phyloP scores from a whole-genome alignment of 768 basidiomycete genomes.

The Sistotremastrum suecicum region DNA sequence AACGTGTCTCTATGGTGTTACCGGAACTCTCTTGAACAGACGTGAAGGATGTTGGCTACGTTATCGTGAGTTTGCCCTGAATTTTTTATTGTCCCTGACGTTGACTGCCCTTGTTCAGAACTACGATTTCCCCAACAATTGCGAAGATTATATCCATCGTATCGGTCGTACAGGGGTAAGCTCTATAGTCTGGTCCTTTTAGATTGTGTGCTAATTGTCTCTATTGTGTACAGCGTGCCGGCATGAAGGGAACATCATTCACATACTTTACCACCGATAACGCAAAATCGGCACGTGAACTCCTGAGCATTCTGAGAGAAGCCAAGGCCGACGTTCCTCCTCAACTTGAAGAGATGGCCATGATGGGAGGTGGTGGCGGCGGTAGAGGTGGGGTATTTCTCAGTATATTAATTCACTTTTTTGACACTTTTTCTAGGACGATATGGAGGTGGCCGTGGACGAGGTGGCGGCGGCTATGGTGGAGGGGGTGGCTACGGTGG shows the following conservation, averaged over 20 bases:
- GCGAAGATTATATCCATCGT: slow-evolving; percentile 97
- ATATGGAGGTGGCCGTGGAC: slow-evolving; percentile 35
- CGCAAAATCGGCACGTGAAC: slow-evolving; percentile 85
- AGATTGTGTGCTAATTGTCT: slow-evolving; percentile 8
- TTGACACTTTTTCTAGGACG: slow-evolving; percentile 31
- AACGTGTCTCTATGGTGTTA: slow-evolving; percentile 16
- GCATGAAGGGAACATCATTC: slow-evolving; percentile 82
- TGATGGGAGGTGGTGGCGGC: slow-evolving; percentile 72
- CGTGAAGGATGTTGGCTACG: slow-evolving; percentile 98
- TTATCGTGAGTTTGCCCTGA: slow-evolving; percentile 53
- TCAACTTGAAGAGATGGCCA: slow-evolving; percentile 86
- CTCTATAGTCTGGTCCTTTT: slow-evolving; percentile 1
- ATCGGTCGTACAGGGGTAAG: slow-evolving; percentile 93
- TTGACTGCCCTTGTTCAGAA: slow-evolving; percentile 37
- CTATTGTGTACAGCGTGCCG: slow-evolving; percentile 50
- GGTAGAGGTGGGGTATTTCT: slow-evolving; percentile 40
- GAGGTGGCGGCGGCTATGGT: slow-evolving; percentile 28
- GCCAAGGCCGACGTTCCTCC: slow-evolving; percentile 78
- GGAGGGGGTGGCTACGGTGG: slow-evolving; percentile 29
- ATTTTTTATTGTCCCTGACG: slow-evolving; percentile 1
- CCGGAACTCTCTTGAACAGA: slow-evolving; percentile 36
- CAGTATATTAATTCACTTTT: background rate
- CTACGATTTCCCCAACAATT: slow-evolving; percentile 96
- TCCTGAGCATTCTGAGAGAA: slow-evolving; percentile 73
- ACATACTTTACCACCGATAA: slow-evolving; percentile 98